Percentiles rank a stretch among this genome's conserved stretches.
These are phyloP conservation scores for Suillus luteus DNA, from an alignment of 768 basidiomycete species.

Conservation along the genomic window DNA sequence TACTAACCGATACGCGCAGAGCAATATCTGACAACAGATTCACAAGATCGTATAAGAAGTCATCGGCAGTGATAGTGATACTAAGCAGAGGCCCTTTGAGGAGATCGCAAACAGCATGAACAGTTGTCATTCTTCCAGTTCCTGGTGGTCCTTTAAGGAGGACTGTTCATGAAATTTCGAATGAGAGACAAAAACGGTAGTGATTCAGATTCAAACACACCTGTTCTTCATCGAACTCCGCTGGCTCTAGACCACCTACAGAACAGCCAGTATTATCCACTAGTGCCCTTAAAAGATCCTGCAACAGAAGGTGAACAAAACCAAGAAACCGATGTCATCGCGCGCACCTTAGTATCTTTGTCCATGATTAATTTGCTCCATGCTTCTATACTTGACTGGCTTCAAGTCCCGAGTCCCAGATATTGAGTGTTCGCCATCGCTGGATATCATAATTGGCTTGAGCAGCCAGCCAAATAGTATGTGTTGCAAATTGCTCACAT, in stretches of 20 bases:
- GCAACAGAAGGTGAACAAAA: not conserved
- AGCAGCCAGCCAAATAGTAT: not conserved
- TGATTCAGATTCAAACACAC: conserved; percentile 23
- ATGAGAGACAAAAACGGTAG: not conserved
- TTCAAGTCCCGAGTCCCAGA: conserved; percentile 38
- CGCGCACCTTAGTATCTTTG: not conserved
- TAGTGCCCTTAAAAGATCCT: conserved; percentile 1
- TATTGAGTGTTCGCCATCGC: not conserved
- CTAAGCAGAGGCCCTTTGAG: conserved; percentile 1
- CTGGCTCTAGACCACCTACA: not conserved
- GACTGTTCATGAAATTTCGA: not conserved
- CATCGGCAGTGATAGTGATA: not conserved
- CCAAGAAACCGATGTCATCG: too few relatives aligned
- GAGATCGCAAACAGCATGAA: conserved; percentile 5
- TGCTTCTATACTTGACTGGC: not conserved
- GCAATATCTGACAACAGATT: not conserved
- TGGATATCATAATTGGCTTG: not conserved
- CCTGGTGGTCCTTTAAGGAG: conserved; percentile 5
- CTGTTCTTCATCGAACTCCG: not conserved
- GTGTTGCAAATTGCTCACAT: not conserved
- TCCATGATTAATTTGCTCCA: conserved; percentile 1
- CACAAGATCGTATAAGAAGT: not conserved
- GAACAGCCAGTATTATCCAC: conserved; percentile 4
- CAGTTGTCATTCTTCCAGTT: conserved; percentile 2
- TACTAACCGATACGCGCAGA: not conserved